Conservation (phyloP, 768 basidiomycete genomes). For the Cytidiella melzeri region DNA sequence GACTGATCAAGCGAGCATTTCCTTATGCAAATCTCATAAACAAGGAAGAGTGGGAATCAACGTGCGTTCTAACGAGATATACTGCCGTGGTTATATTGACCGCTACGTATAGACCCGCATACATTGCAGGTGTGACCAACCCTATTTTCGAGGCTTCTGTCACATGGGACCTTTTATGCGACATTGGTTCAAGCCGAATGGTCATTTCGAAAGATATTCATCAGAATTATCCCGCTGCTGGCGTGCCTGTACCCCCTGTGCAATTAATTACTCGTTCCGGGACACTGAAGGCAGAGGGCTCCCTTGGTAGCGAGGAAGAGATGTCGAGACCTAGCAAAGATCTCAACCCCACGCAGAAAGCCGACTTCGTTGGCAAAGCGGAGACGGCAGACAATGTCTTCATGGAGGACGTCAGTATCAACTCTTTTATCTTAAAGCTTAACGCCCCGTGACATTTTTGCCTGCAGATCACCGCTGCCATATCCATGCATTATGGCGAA, state of each 20-base stretch:
- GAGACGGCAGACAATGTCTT: constrained; percentile 77
- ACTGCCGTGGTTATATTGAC: neutral
- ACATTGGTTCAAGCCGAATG: constrained; percentile 82
- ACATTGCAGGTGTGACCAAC: constrained; percentile 95
- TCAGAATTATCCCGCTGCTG: constrained; percentile 34
- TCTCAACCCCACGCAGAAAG: constrained; percentile 36
- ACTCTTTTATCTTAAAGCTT: neutral
- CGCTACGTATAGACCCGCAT: constrained; percentile 59
- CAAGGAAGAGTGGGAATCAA: constrained; percentile 83
- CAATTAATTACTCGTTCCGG: constrained; percentile 51
- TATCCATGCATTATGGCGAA: constrained; percentile 91
- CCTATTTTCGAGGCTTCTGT: constrained; percentile 88
- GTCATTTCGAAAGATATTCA: constrained; percentile 85
- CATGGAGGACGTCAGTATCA: constrained; percentile 81
- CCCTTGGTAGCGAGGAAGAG: constrained; percentile 64
- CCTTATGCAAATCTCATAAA: constrained; percentile 91
- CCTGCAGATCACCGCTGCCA: constrained; percentile 71
- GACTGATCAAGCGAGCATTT: constrained; percentile 88
- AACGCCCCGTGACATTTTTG: neutral
- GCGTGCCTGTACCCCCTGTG: constrained; percentile 19
- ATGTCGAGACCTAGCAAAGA: constrained; percentile 53
- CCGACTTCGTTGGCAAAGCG: constrained; percentile 48
- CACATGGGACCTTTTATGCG: constrained; percentile 91
- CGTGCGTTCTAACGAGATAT: constrained; percentile 46
- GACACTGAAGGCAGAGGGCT: constrained; percentile 58